A percentile compares a stretch with the other conserved stretches of the same genome.
phyloP scores from a whole-genome alignment of 495 filamentous ascomycete genomes.

The Terfezia claveryi region DNA sequence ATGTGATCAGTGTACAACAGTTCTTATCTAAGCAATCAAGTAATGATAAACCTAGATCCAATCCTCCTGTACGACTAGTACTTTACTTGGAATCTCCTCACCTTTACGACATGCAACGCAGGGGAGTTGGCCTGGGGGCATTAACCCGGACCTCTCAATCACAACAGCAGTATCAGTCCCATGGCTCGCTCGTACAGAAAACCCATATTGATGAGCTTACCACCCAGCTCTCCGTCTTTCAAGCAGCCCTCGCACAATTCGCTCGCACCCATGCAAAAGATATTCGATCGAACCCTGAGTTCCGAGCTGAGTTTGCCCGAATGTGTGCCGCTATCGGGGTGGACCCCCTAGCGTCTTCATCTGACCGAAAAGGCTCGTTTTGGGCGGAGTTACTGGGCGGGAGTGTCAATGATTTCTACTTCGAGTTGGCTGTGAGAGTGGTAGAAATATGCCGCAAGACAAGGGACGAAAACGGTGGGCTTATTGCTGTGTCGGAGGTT shows the following conservation, averaged over 20 bases:
- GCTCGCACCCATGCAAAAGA: slow-evolving; percentile 82
- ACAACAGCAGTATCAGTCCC: slow-evolving; percentile 63
- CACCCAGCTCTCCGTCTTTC: slow-evolving; percentile 89
- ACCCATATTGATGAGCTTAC: slow-evolving; percentile 61
- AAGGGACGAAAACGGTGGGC: slow-evolving; percentile 71
- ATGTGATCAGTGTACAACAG: no score
- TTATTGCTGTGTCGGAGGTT: slow-evolving; percentile 70
- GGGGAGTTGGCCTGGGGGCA: slow-evolving; percentile 64
- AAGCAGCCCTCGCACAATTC: slow-evolving; percentile 78
- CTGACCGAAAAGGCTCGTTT: slow-evolving; percentile 38
- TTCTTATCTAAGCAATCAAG: no score
- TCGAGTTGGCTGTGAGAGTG: slow-evolving; percentile 78
- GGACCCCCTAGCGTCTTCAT: slow-evolving; percentile 64
- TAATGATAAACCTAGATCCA: no score
- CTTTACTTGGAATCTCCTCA: not conserved
- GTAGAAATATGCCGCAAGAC: slow-evolving; percentile 84
- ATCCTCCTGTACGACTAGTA: no score
- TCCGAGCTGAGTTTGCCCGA: slow-evolving; percentile 89
- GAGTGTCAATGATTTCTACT: slow-evolving; percentile 94
- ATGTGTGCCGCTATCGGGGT: slow-evolving; percentile 97
- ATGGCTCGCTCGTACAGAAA: slow-evolving; percentile 64
- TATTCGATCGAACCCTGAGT: slow-evolving; percentile 82
- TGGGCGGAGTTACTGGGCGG: slow-evolving; percentile 85
- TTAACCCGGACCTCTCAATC: slow-evolving; percentile 66
- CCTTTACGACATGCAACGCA: slow-evolving; percentile 35